These are phyloP conservation scores for Suillus brevipes DNA, from an alignment of 768 basidiomycete species.

Conservation along the genomic window DNA sequence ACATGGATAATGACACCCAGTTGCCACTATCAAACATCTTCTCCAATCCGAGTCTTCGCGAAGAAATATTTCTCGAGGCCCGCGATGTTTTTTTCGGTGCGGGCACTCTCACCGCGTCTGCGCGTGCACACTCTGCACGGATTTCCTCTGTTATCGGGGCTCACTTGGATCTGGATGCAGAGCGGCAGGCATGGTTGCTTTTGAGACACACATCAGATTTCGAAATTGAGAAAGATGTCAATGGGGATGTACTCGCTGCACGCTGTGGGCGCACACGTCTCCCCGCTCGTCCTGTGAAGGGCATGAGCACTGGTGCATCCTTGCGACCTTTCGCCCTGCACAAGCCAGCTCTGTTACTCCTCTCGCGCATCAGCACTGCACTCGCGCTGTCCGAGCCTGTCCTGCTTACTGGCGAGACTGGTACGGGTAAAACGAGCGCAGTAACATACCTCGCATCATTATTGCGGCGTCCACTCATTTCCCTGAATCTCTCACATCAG, in stretches of 20 bases:
- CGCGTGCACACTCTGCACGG: conserved; percentile 47
- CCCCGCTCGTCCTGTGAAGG: conserved; percentile 42
- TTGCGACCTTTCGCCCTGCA: conserved; percentile 84
- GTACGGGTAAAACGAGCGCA: conserved; percentile 97
- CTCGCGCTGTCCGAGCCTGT: conserved; percentile 78
- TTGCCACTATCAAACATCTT: conserved; percentile 45
- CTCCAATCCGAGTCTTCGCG: conserved; percentile 73
- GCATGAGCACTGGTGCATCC: conserved; percentile 33
- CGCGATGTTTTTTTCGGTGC: conserved; percentile 91
- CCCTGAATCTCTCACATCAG: conserved; percentile 93
- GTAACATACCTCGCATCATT: conserved; percentile 83
- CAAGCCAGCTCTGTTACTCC: conserved; percentile 73
- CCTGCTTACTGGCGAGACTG: conserved; percentile 94
- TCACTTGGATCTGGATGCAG: conserved; percentile 64
- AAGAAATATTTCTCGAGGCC: conserved; percentile 87
- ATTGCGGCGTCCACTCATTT: conserved; percentile 75
- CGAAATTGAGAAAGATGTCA: conserved; percentile 64
- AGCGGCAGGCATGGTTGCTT: conserved; percentile 72
- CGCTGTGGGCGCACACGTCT: conserved; percentile 65
- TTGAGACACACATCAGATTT: conserved; percentile 65
- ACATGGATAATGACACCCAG: conserved; percentile 30
- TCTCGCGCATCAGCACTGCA: conserved; percentile 78
- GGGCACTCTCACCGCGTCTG: conserved; percentile 51
- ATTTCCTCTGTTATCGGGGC: conserved; percentile 58
- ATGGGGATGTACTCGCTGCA: conserved; percentile 58